Base-by-base conservation (phyloP, 2,329 filamentous ascomycete genomes). In the Biscogniauxia marginata region DNA sequence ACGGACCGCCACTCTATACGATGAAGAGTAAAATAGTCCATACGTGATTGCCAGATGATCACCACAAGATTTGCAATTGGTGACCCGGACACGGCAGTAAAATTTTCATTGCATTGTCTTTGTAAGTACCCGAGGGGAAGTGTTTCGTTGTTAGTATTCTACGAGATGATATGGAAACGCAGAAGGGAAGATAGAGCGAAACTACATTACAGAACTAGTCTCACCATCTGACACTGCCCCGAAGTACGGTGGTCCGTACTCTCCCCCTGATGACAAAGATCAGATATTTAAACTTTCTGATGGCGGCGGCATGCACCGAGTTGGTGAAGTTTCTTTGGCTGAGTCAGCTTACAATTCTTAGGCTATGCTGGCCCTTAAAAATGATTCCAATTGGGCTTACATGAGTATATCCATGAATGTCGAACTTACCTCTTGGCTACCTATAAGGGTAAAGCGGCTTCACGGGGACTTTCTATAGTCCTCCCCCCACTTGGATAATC, bases 401-500 rank as follows among this genome's bases (percentile, higher is more conserved):
- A 78, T 4, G 82, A 85, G 63, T n/a, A n/a, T n/a, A n/a, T n/a
- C n/a, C n/a, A 54, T 82, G 18, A 77, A 76, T 51, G 43, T 44
- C 44, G 30, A 11, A 51, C 22, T 47, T 47, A 44, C 49, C 44
- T 20, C 45, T 53, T 47, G 47, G 46, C 23, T 50, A 49, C 54
- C 50, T 50, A 53, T 50, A 56, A 39, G n/a, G 46, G 54, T 19
- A 49, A 52, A 30, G 46, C 46, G 50, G 24, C 6, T 16, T 20
- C 18, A 30, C 23, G 30, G 19, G 22, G 13, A 55, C 23, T 45
- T 21, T 23, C n/a, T 7, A 30, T 25, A 19, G n/a, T n/a, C n/a
- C n/a, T 25, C 6, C 24, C 24, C 24, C 24, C 24, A 25, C 24
- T 25, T 11, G 25, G 22, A 11, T 34, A n/a, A 19, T 23, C 24